Conservation (phyloP, 2,329 filamentous ascomycete species). For the Pseudocercospora vitis region DNA sequence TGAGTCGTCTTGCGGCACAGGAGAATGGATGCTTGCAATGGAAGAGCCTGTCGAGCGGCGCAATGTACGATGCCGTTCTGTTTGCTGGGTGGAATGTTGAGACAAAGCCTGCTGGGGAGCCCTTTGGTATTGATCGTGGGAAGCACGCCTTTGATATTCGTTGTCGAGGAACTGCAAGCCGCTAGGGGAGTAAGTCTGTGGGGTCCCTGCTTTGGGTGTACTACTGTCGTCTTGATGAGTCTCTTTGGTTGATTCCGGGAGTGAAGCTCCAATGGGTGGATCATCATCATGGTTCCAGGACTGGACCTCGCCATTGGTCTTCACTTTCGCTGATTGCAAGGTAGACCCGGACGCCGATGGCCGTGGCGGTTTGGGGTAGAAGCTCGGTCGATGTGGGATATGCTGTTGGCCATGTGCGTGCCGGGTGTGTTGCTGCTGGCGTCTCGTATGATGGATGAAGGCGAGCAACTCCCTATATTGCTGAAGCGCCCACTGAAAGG, state of each 20-base stretch:
- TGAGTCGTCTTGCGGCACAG: conserved; percentile 39
- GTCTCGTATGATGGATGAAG: conserved; percentile 49
- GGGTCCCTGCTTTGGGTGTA: conserved; percentile 21
- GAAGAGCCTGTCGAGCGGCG: conserved; percentile 37
- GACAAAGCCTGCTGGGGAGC: background rate
- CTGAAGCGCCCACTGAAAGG: conserved; percentile 49
- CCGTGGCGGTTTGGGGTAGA: conserved; percentile 62
- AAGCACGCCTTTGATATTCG: conserved; percentile 27
- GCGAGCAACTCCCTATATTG: conserved; percentile 52
- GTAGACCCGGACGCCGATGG: conserved; percentile 56
- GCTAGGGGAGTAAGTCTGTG: conserved; percentile 23
- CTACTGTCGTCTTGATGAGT: conserved; percentile 15
- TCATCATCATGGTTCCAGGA: conserved; percentile 16
- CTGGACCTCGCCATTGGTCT: conserved; percentile 8
- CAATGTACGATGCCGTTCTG: conserved; percentile 26
- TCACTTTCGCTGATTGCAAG: conserved; percentile 14
- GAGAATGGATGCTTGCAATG: conserved; percentile 38
- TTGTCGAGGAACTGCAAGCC: conserved; percentile 27
- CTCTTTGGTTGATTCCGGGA: conserved; percentile 8
- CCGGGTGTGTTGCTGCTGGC: conserved; percentile 40
- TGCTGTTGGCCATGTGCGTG: conserved; percentile 45
- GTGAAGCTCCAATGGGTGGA: conserved; percentile 12
- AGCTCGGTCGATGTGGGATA: conserved; percentile 53
- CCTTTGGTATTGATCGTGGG: conserved; percentile 25
- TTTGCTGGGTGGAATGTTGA: conserved; percentile 6